phyloP scores from a whole-genome alignment of 768 basidiomycete species.

The Lactarius trivialis region DNA sequence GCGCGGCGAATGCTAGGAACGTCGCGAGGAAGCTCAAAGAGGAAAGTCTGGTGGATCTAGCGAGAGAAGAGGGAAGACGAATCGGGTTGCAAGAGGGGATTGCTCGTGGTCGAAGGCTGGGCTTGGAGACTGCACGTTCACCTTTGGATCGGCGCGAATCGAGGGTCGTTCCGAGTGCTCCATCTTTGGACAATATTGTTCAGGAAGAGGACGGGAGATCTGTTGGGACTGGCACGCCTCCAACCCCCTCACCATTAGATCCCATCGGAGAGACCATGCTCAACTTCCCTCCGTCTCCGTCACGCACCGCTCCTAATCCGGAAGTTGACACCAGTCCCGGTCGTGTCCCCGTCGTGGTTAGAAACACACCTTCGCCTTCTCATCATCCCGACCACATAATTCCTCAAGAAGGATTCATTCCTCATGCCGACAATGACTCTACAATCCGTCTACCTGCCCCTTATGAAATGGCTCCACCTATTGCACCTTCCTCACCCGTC shows the following conservation, averaged over 20 bases:
- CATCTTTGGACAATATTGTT: constrained; percentile 5
- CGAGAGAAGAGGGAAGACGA: constrained; percentile 48
- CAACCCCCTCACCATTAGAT: constrained; percentile 7
- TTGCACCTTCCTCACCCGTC: constrained; percentile 2
- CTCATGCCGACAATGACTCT: constrained; percentile 14
- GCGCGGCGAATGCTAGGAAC: constrained; percentile 40
- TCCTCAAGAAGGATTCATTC: constrained; percentile 21
- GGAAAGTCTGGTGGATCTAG: constrained; percentile 41
- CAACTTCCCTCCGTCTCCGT: constrained; percentile 17
- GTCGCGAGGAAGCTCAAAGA: constrained; percentile 41
- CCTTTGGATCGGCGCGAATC: constrained; percentile 7
- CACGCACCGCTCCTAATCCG: constrained; percentile 6
- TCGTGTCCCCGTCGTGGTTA: constrained; percentile 7
- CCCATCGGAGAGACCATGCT: constrained; percentile 23
- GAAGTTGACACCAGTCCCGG: not conserved
- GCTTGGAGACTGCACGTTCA: constrained; percentile 27
- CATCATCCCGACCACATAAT: constrained; percentile 18
- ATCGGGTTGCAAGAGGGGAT: constrained; percentile 49
- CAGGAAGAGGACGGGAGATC: constrained; percentile 10
- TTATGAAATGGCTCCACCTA: constrained; percentile 13
- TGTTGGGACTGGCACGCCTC: not conserved
- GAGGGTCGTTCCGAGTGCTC: not conserved
- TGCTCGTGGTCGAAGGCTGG: constrained; percentile 31
- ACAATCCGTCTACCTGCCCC: constrained; percentile 23
- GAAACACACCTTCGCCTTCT: constrained; percentile 7